These are phyloP conservation scores for Astrocystis sublimbata DNA, from an alignment of 495 filamentous ascomycete species.

Conservation along the genomic window DNA sequence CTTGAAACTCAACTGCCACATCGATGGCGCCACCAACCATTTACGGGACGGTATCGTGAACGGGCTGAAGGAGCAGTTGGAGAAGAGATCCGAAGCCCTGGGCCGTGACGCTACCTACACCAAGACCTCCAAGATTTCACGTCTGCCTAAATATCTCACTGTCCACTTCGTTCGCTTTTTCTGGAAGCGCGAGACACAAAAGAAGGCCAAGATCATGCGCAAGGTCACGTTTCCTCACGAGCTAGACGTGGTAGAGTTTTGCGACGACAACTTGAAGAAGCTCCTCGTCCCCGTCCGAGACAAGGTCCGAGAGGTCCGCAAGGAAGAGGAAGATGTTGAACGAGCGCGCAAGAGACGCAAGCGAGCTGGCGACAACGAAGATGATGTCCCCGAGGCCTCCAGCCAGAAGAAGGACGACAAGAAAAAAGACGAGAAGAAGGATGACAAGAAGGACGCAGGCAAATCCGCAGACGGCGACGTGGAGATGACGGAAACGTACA, in stretches of 20 bases:
- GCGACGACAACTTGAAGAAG: conserved; percentile 82
- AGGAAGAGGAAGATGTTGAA: conserved; percentile 89
- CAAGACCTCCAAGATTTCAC: conserved; percentile 82
- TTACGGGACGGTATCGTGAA: conserved; percentile 81
- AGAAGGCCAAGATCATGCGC: conserved; percentile 99
- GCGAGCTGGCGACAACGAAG: conserved; percentile 63
- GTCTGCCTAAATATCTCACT: conserved; percentile 90
- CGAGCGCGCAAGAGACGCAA: conserved; percentile 86
- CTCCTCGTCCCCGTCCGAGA: conserved; percentile 87
- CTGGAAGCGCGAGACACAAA: conserved; percentile 90
- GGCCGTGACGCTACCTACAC: conserved; percentile 80
- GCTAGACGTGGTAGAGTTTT: conserved; percentile 92
- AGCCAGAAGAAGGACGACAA: conserved; percentile 32
- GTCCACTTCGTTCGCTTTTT: conserved; percentile 98
- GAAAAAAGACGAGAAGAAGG: conserved; percentile 50
- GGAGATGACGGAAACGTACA: conserved; percentile 74
- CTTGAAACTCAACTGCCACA: conserved; percentile 94
- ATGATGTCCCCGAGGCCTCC: conserved; percentile 42
- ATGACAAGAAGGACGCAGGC: conserved; percentile 24
- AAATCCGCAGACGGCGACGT: conserved; percentile 57
- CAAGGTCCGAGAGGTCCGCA: conserved; percentile 91
- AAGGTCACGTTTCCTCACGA: conserved; percentile 96
- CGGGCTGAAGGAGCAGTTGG: conserved; percentile 82
- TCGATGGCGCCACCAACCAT: conserved; percentile 81
- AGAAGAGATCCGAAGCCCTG: conserved; percentile 81